A percentile compares a stretch with the other conserved stretches of the same genome.
These are phyloP conservation scores for Neofusicoccum kwambonambiense DNA, from an alignment of 2,329 filamentous ascomycete genomes.

Conservation along the genomic window DNA sequence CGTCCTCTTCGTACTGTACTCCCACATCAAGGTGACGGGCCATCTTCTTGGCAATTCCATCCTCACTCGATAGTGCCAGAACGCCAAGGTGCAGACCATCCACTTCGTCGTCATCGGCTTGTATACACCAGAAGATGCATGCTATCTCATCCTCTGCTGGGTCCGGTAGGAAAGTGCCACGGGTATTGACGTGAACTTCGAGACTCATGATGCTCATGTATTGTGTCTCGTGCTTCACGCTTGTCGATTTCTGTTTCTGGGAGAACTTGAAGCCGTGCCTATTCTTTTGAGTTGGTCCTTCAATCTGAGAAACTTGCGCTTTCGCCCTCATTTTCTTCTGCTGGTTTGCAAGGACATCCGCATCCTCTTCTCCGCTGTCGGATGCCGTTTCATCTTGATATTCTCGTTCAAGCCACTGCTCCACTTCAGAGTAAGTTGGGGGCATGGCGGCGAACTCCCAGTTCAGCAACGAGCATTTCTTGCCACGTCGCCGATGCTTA, in stretches of 20 bases:
- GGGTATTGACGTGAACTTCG: conserved; percentile 86
- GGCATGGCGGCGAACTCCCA: conserved; percentile 78
- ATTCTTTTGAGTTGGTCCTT: conserved; percentile 80
- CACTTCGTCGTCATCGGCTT: conserved; percentile 55
- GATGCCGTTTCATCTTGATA: conserved; percentile 11
- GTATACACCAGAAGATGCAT: conserved; percentile 86
- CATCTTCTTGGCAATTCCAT: conserved; percentile 60
- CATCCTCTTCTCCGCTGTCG: conserved; percentile 17
- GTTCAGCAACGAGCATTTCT: conserved; percentile 60
- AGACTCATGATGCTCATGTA: conserved; percentile 98
- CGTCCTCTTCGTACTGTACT: conserved; percentile 71
- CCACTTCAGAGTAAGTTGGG: conserved; percentile 68
- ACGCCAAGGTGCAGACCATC: conserved; percentile 65
- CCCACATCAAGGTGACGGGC: conserved; percentile 61
- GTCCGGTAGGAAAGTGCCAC: conserved; percentile 77
- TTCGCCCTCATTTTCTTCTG: conserved; percentile 21
- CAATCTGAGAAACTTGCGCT: conserved; percentile 73
- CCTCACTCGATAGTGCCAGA: conserved; percentile 66
- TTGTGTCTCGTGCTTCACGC: conserved; percentile 77
- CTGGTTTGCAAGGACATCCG: conserved; percentile 3
- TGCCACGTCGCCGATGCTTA: conserved; percentile 52
- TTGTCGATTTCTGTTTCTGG: conserved; percentile 70
- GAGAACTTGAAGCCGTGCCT: conserved; percentile 83
- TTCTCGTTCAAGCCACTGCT: conserved; percentile 58
- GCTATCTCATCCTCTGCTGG: conserved; percentile 86